Evolutionary conservation across 331 rosid species (phyloP).

Genomic region (Arachis monticola): DNA sequence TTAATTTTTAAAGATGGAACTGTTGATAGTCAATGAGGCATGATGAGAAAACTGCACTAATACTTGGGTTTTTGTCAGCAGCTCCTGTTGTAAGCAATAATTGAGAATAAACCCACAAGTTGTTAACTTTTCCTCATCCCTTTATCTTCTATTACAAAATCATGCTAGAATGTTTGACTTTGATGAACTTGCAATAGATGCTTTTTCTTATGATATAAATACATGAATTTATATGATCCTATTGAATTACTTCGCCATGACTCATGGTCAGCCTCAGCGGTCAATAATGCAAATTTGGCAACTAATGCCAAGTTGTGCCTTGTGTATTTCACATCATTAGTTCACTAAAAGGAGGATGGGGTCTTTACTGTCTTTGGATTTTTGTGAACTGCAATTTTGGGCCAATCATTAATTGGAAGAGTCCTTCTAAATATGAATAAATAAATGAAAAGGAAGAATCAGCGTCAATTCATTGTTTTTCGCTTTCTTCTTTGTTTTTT

Average conservation of each 20-base stretch:
- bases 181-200: slow-evolving; percentile 10
- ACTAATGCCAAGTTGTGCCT: slow-evolving; percentile 39
- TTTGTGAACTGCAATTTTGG: slow-evolving; percentile 40
- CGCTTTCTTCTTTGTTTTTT: background rate
- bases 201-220: slow-evolving; percentile 28
- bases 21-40: slow-evolving; percentile 9
- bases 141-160: slow-evolving; percentile 14
- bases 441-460: slow-evolving; percentile 29
- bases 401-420: slow-evolving; percentile 43
- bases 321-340: slow-evolving; percentile 35
- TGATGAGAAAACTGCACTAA: background rate
- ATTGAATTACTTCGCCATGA: slow-evolving; percentile 26
- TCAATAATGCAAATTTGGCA: slow-evolving; percentile 39
- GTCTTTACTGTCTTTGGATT: slow-evolving; percentile 41
- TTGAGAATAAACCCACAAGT: slow-evolving; percentile 10
- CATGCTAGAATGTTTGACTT: slow-evolving; percentile 2
- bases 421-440: slow-evolving; percentile 25
- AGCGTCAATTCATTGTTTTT: slow-evolving; percentile 19
- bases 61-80: slow-evolving; percentile 16
- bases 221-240: slow-evolving; percentile 15
- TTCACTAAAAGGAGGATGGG: slow-evolving; percentile 41
- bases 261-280: slow-evolving; percentile 31
- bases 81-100: slow-evolving; percentile 3
- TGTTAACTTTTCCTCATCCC: slow-evolving; percentile 10
- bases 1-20: too few species aligned